A percentile compares a stretch with the other conserved stretches of the same genome.
Conservation (phyloP, 345 rosid genomes). For the Sonneratia caseolaris region DNA sequence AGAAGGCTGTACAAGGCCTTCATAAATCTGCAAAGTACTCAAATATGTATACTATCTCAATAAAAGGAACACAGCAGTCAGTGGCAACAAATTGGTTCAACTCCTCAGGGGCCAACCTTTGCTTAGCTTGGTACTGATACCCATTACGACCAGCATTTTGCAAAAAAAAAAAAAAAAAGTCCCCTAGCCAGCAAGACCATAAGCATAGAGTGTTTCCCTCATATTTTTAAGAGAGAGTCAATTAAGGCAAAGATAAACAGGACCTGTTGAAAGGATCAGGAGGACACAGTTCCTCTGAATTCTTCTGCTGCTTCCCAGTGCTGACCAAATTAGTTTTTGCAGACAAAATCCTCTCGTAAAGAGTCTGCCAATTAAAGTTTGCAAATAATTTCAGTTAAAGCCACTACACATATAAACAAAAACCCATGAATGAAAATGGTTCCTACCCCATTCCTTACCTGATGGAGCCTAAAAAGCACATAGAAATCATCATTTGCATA, state of each 20-base stretch:
- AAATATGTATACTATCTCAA: slow-evolving; percentile 5
- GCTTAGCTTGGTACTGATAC: too few species aligned
- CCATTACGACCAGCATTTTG: too few species aligned
- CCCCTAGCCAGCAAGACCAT: not conserved
- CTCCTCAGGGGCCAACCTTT: not conserved
- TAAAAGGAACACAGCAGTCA: not conserved
- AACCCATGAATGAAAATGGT: not conserved
- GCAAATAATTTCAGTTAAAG: not conserved
- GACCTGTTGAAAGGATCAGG: slow-evolving; percentile 72
- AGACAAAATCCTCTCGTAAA: slow-evolving; percentile 74
- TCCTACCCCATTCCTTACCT: slow-evolving; percentile 29
- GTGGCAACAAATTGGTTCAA: not conserved
- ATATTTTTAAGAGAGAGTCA: not conserved
- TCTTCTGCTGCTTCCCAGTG: slow-evolving; percentile 45
- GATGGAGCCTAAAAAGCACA: slow-evolving; percentile 87
- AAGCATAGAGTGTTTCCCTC: not conserved
- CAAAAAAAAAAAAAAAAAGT: too few species aligned
- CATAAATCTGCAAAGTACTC: slow-evolving; percentile 49
- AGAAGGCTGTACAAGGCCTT: slow-evolving; percentile 69
- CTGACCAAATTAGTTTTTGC: slow-evolving; percentile 57
- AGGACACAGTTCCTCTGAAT: slow-evolving; percentile 33
- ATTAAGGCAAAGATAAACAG: slow-evolving; percentile 9
- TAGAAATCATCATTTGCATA: slow-evolving; percentile 93
- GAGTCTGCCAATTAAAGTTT: slow-evolving; percentile 30
- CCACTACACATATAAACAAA: slow-evolving; percentile 5